Conservation (phyloP, 176 grass and related monocot genomes). For the Carex parvula region DNA sequence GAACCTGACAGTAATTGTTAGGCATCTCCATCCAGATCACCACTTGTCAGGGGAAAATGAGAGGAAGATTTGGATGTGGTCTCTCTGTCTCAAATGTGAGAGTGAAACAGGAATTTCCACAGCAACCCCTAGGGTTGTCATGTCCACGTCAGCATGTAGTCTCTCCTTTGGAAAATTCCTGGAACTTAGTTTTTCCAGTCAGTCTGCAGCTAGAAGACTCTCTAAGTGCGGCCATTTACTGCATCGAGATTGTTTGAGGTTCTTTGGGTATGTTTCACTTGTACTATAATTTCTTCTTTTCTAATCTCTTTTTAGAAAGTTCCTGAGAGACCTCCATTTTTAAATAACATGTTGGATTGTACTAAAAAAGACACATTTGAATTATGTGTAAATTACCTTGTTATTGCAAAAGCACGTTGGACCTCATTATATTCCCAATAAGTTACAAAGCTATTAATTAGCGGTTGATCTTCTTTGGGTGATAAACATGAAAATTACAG, state of each 20-base stretch:
- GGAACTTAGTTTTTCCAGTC: constrained; percentile 90
- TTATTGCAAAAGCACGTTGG: not conserved
- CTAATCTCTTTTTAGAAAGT: not conserved
- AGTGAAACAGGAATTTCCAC: constrained; percentile 42
- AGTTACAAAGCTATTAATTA: not conserved
- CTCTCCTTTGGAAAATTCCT: constrained; percentile 95
- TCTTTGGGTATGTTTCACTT: constrained; percentile 62
- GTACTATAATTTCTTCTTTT: not conserved
- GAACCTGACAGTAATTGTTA: constrained; percentile 71
- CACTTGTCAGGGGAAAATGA: constrained; percentile 58
- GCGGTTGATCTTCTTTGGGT: not conserved
- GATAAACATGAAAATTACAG: not conserved
- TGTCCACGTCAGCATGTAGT: constrained; percentile 62
- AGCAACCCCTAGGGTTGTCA: constrained; percentile 50
- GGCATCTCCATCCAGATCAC: constrained; percentile 34
- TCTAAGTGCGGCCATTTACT: constrained; percentile 79
- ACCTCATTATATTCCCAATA: not conserved
- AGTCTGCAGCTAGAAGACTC: constrained; percentile 64
- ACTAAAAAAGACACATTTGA: not conserved
- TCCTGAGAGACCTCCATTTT: not conserved
- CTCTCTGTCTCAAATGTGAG: constrained; percentile 75
- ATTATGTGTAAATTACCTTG: not conserved
- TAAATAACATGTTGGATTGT: not conserved
- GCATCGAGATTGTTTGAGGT: constrained; percentile 83
- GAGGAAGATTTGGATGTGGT: constrained; percentile 97